These are phyloP conservation scores for Hypholoma sublateritium DNA, from an alignment of 768 basidiomycete genomes.

Conservation along the genomic window DNA sequence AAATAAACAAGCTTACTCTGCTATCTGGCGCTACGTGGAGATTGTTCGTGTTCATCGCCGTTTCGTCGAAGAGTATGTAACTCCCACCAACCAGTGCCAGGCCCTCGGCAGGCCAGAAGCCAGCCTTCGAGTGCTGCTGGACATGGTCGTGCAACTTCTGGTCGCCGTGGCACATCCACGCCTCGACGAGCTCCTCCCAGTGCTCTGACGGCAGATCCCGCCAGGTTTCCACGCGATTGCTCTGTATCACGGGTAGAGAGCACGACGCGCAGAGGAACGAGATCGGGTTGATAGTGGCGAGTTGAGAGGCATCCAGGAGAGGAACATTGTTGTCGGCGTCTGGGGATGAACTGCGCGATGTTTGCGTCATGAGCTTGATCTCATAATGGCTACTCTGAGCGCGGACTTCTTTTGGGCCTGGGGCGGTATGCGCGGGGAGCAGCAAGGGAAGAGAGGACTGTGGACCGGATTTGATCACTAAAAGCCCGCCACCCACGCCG, in stretches of 20 bases:
- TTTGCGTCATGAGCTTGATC: conserved; percentile 56
- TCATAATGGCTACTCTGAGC: conserved; percentile 65
- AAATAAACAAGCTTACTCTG: conserved; percentile 43
- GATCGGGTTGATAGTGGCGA: conserved; percentile 52
- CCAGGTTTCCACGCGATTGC: conserved; percentile 51
- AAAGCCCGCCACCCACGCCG: conserved; percentile 46
- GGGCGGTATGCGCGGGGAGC: conserved; percentile 54
- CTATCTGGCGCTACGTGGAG: conserved; percentile 41
- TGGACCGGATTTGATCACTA: conserved; percentile 62
- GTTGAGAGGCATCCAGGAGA: conserved; percentile 71
- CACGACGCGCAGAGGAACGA: conserved; percentile 80
- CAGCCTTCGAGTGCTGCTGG: conserved; percentile 52
- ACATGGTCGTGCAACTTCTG: conserved; percentile 79
- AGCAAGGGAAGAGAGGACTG: conserved; percentile 56
- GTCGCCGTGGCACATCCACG: conserved; percentile 97
- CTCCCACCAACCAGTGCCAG: conserved; percentile 88
- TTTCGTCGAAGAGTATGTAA: conserved; percentile 78
- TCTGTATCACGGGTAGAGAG: conserved; percentile 70
- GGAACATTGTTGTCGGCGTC: conserved; percentile 34
- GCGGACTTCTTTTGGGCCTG: conserved; percentile 62
- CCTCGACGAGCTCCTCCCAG: conserved; percentile 96
- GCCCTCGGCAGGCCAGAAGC: conserved; percentile 75
- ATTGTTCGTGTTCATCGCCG: conserved; percentile 52
- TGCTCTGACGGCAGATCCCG: conserved; percentile 93
- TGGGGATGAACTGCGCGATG: conserved; percentile 22